Evolutionary conservation across 805 yeast species (phyloP).

Genomic region (Nakazawaea peltata): DNA sequence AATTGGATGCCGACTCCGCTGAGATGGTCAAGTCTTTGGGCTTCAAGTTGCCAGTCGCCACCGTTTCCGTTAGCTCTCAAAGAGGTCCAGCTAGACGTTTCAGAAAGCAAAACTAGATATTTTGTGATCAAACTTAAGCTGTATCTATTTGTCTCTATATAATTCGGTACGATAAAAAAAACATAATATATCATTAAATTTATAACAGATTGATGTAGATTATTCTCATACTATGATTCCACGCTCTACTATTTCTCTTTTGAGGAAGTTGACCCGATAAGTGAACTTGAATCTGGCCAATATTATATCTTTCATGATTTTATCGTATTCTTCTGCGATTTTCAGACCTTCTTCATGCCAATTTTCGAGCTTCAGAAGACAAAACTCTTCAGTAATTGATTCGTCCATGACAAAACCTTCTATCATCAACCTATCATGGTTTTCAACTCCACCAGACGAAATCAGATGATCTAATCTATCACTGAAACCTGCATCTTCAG

Average conservation of each 20-base stretch:
- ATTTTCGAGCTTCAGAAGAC: conserved; percentile 18
- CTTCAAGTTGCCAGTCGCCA: conserved; percentile 79
- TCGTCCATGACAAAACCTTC: too few relatives aligned
- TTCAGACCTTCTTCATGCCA: conserved; percentile 32
- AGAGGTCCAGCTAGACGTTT: conserved; percentile 83
- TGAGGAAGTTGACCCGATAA: conserved; percentile 22
- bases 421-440: too few relatives aligned
- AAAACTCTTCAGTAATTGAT: too few relatives aligned
- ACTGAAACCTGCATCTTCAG: too few relatives aligned
- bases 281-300: conserved; percentile 15
- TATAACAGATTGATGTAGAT: too few relatives aligned
- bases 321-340: conserved; percentile 24
- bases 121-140: too few relatives aligned
- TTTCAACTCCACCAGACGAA: too few relatives aligned
- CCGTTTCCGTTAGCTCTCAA: conserved; percentile 81
- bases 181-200: too few relatives aligned
- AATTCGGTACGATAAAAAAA: too few relatives aligned
- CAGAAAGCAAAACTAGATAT: conserved; percentile 75
- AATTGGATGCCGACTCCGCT: conserved; percentile 95
- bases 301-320: conserved; percentile 27
- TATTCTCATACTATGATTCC: too few relatives aligned
- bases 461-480: too few relatives aligned
- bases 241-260: conserved; percentile 27
- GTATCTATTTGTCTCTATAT: too few relatives aligned
- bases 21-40: conserved; percentile 92